These are phyloP conservation scores for Nemania abortiva DNA, from an alignment of 2,329 filamentous ascomycete genomes.

Conservation along the genomic window DNA sequence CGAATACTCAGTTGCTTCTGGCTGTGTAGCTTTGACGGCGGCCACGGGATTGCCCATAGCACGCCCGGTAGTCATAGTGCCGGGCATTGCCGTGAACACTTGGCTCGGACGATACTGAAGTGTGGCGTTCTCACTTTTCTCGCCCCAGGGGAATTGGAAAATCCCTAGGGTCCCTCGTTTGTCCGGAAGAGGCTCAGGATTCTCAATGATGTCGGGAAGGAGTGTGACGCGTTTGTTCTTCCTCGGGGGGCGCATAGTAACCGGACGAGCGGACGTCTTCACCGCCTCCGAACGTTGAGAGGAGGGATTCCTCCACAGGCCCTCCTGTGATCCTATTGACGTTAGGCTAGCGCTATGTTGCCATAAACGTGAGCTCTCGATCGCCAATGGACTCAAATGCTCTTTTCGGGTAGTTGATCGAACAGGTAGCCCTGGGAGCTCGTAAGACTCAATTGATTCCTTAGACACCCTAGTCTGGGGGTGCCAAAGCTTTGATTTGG, in stretches of 20 bases:
- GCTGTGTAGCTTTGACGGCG: conserved; percentile 53
- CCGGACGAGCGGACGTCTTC: conserved; percentile 55
- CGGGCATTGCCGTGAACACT: conserved; percentile 62
- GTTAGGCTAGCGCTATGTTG: conserved; percentile 44
- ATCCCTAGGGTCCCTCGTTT: conserved; percentile 71
- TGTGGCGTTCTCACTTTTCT: conserved; percentile 68
- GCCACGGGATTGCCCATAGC: conserved; percentile 48
- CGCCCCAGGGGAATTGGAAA: conserved; percentile 75
- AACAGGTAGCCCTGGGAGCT: conserved; percentile 51
- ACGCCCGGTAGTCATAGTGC: conserved; percentile 62
- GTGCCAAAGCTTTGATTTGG: conserved; percentile 44
- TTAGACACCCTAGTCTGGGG: conserved; percentile 22
- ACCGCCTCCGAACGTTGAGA: conserved; percentile 31
- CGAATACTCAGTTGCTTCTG: conserved; percentile 57
- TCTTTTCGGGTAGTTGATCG: conserved; percentile 54
- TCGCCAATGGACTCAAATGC: conserved; percentile 50
- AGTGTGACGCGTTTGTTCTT: conserved; percentile 68
- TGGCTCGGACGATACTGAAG: conserved; percentile 55
- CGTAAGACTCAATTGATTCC: conserved; percentile 15
- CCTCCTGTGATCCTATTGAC: conserved; percentile 18
- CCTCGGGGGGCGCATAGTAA: conserved; percentile 66
- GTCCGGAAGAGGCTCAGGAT: conserved; percentile 68
- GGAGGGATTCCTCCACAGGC: conserved; percentile 46
- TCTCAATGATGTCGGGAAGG: conserved; percentile 73
- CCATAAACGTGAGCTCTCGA: conserved; percentile 57